Conservation (phyloP, 208 protist genomes). For the Wallacemonas collosoma region DNA sequence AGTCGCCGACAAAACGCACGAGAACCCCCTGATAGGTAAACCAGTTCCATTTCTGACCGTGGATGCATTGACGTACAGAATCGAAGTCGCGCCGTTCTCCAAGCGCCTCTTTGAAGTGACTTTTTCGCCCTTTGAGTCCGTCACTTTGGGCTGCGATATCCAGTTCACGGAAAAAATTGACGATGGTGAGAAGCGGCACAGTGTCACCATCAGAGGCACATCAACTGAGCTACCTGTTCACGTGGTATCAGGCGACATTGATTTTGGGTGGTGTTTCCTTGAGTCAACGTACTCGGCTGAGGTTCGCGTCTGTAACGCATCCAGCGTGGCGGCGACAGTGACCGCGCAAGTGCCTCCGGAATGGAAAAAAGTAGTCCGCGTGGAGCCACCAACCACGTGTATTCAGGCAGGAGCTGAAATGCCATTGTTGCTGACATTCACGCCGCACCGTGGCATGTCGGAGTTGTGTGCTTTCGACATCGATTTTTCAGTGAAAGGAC, state of each 20-base stretch:
- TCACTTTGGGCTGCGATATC: constrained; percentile 43
- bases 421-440: constrained; percentile 15
- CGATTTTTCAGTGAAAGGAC: constrained; percentile 41
- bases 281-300: constrained; percentile 72
- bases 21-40: constrained; percentile 33
- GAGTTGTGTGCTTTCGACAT: constrained; percentile 12
- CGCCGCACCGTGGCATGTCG: constrained; percentile 8
- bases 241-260: constrained; percentile 52
- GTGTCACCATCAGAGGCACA: constrained; percentile 42
- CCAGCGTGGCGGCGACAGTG: constrained; percentile 51
- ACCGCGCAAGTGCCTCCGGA: constrained; percentile 19
- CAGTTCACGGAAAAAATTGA: constrained; percentile 50
- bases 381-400: constrained; percentile 38
- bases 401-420: constrained; percentile 42
- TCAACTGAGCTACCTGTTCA: constrained; percentile 74
- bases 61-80: constrained; percentile 44
- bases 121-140: constrained; percentile 50
- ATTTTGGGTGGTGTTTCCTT: constrained; percentile 84
- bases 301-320: constrained; percentile 58
- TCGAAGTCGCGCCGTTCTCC: constrained; percentile 57
- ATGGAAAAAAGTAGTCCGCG: constrained; percentile 18
- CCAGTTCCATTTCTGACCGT: constrained; percentile 49
- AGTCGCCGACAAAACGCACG: constrained; percentile 50
- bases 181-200: constrained; percentile 18
- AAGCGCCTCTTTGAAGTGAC: constrained; percentile 37